phyloP scores from a whole-genome alignment of 2,329 filamentous ascomycete genomes.

The Nigrospora oryzae region DNA sequence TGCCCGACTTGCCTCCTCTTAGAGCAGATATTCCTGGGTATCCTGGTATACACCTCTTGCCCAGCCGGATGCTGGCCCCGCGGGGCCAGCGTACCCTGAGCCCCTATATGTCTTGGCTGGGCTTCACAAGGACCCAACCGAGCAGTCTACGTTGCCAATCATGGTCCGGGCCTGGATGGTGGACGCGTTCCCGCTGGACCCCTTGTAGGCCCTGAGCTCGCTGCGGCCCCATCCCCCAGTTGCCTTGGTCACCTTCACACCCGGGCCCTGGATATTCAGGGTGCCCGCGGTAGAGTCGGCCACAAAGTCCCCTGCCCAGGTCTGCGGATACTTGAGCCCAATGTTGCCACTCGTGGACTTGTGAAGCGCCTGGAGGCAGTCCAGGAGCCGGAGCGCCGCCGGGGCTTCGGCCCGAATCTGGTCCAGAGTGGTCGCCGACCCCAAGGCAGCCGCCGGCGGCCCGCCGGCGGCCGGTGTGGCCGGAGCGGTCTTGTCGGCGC shows the following conservation, averaged over 20 bases:
- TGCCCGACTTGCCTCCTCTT: too few species aligned
- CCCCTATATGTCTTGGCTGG: too few species aligned
- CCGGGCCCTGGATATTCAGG: slow-evolving; percentile 31
- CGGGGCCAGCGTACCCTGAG: too few species aligned
- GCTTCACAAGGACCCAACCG: slow-evolving; percentile 13
- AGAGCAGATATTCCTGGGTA: too few species aligned
- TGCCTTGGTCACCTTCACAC: slow-evolving; percentile 27
- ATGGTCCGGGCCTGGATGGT: slow-evolving; percentile 20
- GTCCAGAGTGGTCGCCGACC: too few species aligned
- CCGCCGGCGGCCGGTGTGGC: not conserved
- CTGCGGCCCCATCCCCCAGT: slow-evolving; percentile 21
- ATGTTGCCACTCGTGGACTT: slow-evolving; percentile 34
- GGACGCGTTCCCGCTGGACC: slow-evolving; percentile 23
- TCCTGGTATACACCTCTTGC: too few species aligned
- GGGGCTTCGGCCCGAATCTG: not conserved
- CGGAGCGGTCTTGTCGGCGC: not conserved
- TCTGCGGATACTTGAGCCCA: slow-evolving; percentile 32
- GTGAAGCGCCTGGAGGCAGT: slow-evolving; percentile 31
- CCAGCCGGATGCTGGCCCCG: too few species aligned
- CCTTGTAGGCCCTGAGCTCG: slow-evolving; percentile 30
- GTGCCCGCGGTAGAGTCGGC: slow-evolving; percentile 30
- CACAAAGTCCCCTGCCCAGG: slow-evolving; percentile 39
- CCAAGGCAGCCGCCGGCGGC: too few species aligned
- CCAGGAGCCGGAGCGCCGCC: slow-evolving; percentile 15
- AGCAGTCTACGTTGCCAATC: slow-evolving; percentile 16